Base-by-base conservation (phyloP, 2,329 filamentous ascomycete species). In the Hypomyces rosellus region DNA sequence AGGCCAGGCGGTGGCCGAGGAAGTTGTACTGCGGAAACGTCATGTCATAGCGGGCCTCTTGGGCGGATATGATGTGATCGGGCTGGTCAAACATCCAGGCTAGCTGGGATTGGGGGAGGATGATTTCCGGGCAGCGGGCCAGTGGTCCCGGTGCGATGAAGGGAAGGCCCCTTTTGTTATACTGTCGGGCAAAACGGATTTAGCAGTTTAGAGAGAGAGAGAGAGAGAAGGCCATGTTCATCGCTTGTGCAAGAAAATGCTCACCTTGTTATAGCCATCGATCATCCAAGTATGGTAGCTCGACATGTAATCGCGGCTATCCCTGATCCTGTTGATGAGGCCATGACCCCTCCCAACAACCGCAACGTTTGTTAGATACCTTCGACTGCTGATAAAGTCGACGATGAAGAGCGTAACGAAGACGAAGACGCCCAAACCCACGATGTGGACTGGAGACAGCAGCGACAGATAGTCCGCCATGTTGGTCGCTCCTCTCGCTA, bases 31-130 rank as follows among this genome's bases (percentile, higher is more conserved):
- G 57, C 18, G 61, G 60, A 48, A 69, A 65, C 1, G 73, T 57
- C 4, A 68, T 53, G n/a, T 65, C 62, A 40, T 67, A 64, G 54
- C 74, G 73, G 0, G 74, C 72, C 1, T 68, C 61, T 45, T 68
- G 59, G 0, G 71, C 63, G 2, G 70, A 74, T 25, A 75, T 60
- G 2, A 71, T 56, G 25, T 60, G 57, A 49, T 76, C 74, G n/a
- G 74, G 73, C 55, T 73, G 68, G 39, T 74, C 70, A 51, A 76
- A 66, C 59, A 76, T 66, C 74, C 74, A 76, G 8, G 62, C 57
- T 8, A 72, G 67, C 56, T 74, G 70, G 1, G 65, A 67, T 3
- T 62, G 64, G 2, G 74, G 74, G 4, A 76, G 61, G 45, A 76
- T 67, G 37, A 76, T 67, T 41, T 76, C 72, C 18, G 69, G 63